Evolutionary conservation across 345 rosid genomes (phyloP), one percentile per base, ranked within the genome.

Genomic region (Camelina hispida): DNA sequence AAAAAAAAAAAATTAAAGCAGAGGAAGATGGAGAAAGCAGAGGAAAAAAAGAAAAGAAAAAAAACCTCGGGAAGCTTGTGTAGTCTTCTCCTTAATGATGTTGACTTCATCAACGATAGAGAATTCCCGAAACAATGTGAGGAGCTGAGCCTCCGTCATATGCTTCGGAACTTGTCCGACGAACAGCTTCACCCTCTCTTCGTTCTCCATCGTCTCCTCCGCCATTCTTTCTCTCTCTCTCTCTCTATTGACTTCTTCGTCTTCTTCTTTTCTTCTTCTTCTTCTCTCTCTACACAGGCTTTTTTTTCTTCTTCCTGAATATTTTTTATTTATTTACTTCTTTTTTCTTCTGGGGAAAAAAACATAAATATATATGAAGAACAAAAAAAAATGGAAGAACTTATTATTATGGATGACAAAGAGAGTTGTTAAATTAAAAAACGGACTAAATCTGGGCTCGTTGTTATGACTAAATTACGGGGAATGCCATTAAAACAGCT

Each of bases 161-260:
- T 86, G 84, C 84, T 88, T 95, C 17, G 99, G 99, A 40, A 95
- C 97, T 84, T 95, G 99, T 80, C 99, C 99, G 16, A 95, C 97
- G 83, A 95, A 95, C 60, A 92, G 82, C 89, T 95, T 95, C 47
- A 95, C 99, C 84, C 86, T 87, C 69, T 89, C 97, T 69, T 89
- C 96, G 62, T 71, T 75, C 68, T 72, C 88, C 78, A 73, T 72
- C 71, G 68, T 63, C 68, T 20, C 84, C 88, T 85, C 95, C 89
- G 88, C 89, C 91, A 84, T 86, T 83, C 80, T 81, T 79, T 50
- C 81, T 67, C 69, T 73, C 81, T 69, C 71, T 50, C 81, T 67
- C 69, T 73, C 81, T 69, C 71, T 9, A 2, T 57, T 58, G 56
- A 56, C 73, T 40, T 42, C 42, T 14, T 58, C 62, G 11, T 73